Evolutionary conservation across 2,329 filamentous ascomycete species (phyloP).

Genomic region (Parastagonospora avenae): DNA sequence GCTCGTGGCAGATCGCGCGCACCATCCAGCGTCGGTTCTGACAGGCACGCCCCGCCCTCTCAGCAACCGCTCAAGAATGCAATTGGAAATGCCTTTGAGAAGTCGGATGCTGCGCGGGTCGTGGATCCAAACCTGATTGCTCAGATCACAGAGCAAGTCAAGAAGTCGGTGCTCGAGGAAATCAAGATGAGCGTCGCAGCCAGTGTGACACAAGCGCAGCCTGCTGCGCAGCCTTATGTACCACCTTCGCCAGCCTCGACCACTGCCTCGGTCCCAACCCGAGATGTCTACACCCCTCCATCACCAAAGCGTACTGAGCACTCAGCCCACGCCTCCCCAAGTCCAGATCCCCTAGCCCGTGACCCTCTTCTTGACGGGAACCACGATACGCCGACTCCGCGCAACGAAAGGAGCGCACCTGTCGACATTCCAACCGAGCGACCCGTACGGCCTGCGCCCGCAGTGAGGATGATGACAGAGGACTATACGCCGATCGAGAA

Average conservation of each 20-base stretch:
- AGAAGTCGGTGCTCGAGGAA: constrained; percentile 49
- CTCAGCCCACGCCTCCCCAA: constrained; percentile 37
- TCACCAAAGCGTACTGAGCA: constrained; percentile 52
- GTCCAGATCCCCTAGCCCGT: constrained; percentile 42
- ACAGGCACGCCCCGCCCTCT: constrained; percentile 45
- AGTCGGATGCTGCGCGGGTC: constrained; percentile 54
- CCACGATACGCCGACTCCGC: constrained; percentile 37
- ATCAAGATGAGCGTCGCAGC: constrained; percentile 53
- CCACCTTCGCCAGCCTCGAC: constrained; percentile 53
- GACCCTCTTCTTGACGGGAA: constrained; percentile 39
- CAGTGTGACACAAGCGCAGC: constrained; percentile 33
- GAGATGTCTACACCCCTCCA: constrained; percentile 61
- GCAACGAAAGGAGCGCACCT: constrained; percentile 29
- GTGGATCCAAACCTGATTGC: constrained; percentile 66
- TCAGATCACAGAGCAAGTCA: constrained; percentile 65
- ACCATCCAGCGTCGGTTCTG: constrained; percentile 39
- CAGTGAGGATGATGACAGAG: constrained; percentile 39
- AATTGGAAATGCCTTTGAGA: constrained; percentile 61
- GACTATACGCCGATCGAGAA: constrained; percentile 60
- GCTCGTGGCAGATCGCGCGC: constrained; percentile 28
- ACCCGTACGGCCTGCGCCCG: constrained; percentile 30
- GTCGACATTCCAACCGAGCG: constrained; percentile 23
- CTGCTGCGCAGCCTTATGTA: constrained; percentile 40
- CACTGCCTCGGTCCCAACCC: constrained; percentile 54
- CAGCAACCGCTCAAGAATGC: constrained; percentile 61